Conservation (phyloP, 108 stramenopile species). For the Fragilaria crotonensis region DNA sequence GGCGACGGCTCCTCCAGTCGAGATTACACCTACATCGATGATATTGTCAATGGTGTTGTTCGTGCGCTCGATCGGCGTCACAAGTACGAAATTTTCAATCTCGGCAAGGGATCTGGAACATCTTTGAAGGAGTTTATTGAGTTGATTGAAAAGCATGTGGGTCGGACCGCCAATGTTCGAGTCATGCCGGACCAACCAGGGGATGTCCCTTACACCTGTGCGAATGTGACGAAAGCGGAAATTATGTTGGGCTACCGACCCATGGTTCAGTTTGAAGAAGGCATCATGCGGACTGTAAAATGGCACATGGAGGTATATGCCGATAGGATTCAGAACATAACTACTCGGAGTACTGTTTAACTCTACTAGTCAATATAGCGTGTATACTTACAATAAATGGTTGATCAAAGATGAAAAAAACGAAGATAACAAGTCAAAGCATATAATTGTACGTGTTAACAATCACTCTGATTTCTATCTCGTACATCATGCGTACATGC, state of each 20-base stretch:
- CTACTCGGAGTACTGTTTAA: no score
- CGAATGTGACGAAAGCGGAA: constrained; percentile 88
- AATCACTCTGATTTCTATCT: no score
- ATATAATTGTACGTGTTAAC: no score
- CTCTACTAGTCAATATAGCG: no score
- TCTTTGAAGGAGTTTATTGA: constrained; percentile 89
- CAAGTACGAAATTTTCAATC: constrained; percentile 93
- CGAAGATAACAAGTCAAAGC: no score
- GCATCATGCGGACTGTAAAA: constrained; percentile 84
- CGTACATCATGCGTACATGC: no score
- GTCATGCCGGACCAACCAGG: constrained; percentile 96
- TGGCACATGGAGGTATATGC: constrained; percentile 82
- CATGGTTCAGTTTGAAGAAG: constrained; percentile 89
- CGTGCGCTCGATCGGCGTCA: constrained; percentile 91
- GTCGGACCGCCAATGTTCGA: constrained; percentile 81
- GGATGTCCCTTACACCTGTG: constrained; percentile 98
- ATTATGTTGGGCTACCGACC: constrained; percentile 88
- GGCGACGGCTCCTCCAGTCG: constrained; percentile 92
- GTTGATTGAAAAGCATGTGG: constrained; percentile 86
- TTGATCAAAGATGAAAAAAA: no score
- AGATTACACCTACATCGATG: constrained; percentile 98
- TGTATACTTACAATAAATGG: no score
- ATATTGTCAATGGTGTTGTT: constrained; percentile 98
- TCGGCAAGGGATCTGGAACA: constrained; percentile 92
- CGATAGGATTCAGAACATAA: no score